Base-by-base conservation (phyloP, 202 grass and related monocot genomes). In the Zoysia matrella region DNA sequence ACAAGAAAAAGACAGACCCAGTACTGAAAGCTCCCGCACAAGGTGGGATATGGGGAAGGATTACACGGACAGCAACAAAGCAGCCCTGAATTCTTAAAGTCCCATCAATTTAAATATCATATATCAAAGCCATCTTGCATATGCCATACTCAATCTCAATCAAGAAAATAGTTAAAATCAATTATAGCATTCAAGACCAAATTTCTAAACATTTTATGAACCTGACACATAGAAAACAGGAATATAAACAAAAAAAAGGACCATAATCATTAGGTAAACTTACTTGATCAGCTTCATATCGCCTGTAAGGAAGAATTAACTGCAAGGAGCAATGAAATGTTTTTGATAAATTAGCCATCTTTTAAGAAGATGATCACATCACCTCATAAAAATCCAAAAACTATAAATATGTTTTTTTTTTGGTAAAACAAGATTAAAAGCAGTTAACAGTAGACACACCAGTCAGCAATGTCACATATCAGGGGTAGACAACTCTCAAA, bases 281-380 rank as follows among this genome's bases (percentile, higher is more conserved):
- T 80, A 98, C 96, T 83, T 99, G 96, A 58, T 99, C 87, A 84
- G 93, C 87, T 74, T 94, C 96, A 81, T 94, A 99, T 15, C 91
- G 83, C 66, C 74, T 76, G 60, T 96, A 96, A 15, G 96, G 96
- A 78, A 99, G 87, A 76, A 99, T 99, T 79, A 92, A 69, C 96
- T 99, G 83, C 80, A 92, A 62, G 70, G 60, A 86, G 67, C 78
- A 73, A 65, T 73, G 3, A 13, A 53, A 55, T 36, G 3, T 71
- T 41, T 61, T 68, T 41, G 12, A 71, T 15, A 74, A 47, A 6
- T 55, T 48, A 76, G 36, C 2, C 12, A 60, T 71, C 8, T 47
- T 58, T 48, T 36, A 61, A 74, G n/a, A n/a, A 60, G 57, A 11
- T 2, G 47, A 57, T 55, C 6, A 63, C 11, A 9, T 16, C 16